A percentile compares a stretch with the other conserved stretches of the same genome.
Conservation (phyloP, 306 rosid genomes). For the Vachellia pachyceras region DNA sequence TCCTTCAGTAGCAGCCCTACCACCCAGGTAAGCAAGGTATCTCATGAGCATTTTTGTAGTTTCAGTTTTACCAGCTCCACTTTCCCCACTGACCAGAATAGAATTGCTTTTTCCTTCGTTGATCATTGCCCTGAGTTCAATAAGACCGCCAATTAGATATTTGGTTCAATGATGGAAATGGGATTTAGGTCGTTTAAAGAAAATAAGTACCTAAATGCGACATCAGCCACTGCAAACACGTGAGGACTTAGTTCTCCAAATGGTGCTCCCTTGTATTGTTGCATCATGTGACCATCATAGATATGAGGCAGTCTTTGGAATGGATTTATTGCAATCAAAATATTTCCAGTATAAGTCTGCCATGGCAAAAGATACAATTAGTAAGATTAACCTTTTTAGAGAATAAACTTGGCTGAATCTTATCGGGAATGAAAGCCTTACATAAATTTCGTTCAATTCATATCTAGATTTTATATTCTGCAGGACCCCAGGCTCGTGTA, state of each 20-base stretch:
- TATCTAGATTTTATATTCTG: slow-evolving; percentile 88
- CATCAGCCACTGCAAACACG: slow-evolving; percentile 99
- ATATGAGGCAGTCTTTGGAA: slow-evolving; percentile 96
- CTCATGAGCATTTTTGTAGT: slow-evolving; percentile 99
- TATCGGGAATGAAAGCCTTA: slow-evolving; percentile 47
- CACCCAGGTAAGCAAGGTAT: slow-evolving; percentile 96
- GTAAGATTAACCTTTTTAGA: slow-evolving; percentile 12
- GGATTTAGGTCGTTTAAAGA: slow-evolving; percentile 27
- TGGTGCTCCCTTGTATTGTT: slow-evolving; percentile 98
- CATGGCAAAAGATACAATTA: slow-evolving; percentile 34
- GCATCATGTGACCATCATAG: slow-evolving; percentile 94
- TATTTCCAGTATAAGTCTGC: slow-evolving; percentile 98
- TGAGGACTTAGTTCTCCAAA: slow-evolving; percentile 97
- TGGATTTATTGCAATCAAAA: slow-evolving; percentile 97
- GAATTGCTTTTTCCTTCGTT: slow-evolving; percentile 93
- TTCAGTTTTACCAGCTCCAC: slow-evolving; percentile 99
- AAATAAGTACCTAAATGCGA: slow-evolving; percentile 83
- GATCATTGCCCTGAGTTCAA: slow-evolving; percentile 84
- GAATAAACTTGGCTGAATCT: slow-evolving; percentile 22
- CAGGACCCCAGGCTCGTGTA: slow-evolving; percentile 98
- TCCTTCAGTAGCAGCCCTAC: slow-evolving; percentile 94
- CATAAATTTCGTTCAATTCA: slow-evolving; percentile 96
- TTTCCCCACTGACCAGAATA: slow-evolving; percentile 98
- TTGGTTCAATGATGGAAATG: slow-evolving; percentile 30
- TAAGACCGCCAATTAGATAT: slow-evolving; percentile 31